Base-by-base conservation (phyloP, 2,329 filamentous ascomycete genomes). In the Decorospora gaudefroyi region DNA sequence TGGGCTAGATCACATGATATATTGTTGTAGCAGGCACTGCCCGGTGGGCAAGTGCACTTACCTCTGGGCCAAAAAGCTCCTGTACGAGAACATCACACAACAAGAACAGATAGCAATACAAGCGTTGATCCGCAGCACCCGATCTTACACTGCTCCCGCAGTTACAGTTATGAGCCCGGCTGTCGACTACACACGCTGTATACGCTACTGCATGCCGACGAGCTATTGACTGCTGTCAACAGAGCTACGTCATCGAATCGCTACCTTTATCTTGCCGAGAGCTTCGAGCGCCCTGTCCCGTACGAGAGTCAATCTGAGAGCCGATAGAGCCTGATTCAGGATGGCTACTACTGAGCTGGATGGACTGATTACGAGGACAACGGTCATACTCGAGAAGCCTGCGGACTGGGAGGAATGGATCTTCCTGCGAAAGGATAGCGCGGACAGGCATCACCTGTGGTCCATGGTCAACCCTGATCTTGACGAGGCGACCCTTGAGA, bases 111-210 rank as follows among this genome's bases (percentile, higher is more conserved):
- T n/a, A n/a, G n/a, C n/a, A n/a, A n/a, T n/a, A n/a, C n/a, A n/a
- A n/a, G n/a, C n/a, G n/a, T n/a, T n/a, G n/a, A n/a, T n/a, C n/a
- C n/a, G n/a, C n/a, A n/a, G n/a, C n/a, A n/a, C n/a, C n/a, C n/a
- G n/a, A n/a, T 23, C 47, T 33, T 30, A 49, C 4, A 58, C 59
- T 42, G 42, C 61, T 17, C 42, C 35, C 19, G 39, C 61, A 47
- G 53, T 62, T 31, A 38, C 21, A 23, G 34, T 38, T 38, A 38
- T 38, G 34, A 38, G 34, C 34, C 22, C 34, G 34, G 34, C 25
- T 38, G 16, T 17, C 34, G 34, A 26, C 23, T 6, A 27, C 11
- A 38, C 22, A 17, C 21, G 9, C 34, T 27, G 15, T 27, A 19
- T 27, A 27, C 12, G 11, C 25, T 16, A 27, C 15, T 17, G 29